A percentile compares a stretch with the other conserved stretches of the same genome.
These are phyloP conservation scores for Aciculosporium take DNA, from an alignment of 2,329 filamentous ascomycete genomes.

Conservation along the genomic window DNA sequence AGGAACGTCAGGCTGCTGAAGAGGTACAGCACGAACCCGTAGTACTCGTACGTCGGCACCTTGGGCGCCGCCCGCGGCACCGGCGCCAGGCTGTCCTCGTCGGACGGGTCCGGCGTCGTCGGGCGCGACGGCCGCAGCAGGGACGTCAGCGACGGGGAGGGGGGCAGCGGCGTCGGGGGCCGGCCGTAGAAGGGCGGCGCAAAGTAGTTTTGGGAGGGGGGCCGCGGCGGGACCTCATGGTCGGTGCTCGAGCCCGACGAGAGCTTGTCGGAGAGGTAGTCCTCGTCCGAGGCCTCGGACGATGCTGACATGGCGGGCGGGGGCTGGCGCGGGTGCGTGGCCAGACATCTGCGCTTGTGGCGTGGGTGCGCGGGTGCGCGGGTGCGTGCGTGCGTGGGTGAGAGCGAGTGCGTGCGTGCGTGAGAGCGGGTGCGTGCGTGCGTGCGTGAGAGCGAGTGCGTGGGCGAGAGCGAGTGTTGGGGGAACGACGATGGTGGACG, in stretches of 20 bases:
- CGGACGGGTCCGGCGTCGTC: conserved; percentile 81
- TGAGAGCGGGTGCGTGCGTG: too few species aligned
- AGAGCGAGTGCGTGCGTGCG: too few species aligned
- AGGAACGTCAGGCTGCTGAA: conserved; percentile 72
- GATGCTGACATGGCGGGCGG: conserved; percentile 17
- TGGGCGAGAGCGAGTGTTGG: too few species aligned
- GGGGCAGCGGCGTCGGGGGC: conserved; percentile 86
- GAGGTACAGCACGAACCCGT: conserved; percentile 93
- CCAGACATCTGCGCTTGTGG: neutral
- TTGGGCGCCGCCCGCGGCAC: conserved; percentile 78
- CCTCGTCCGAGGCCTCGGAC: conserved; percentile 22
- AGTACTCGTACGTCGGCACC: conserved; percentile 99
- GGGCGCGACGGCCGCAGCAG: conserved; percentile 82
- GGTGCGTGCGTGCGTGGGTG: too few species aligned
- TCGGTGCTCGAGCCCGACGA: conserved; percentile 13
- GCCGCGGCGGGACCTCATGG: conserved; percentile 26
- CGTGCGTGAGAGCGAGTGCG: too few species aligned
- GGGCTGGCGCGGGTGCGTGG: neutral
- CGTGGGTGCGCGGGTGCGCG: too few species aligned
- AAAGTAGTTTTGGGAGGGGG: conserved; percentile 40
- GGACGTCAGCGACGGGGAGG: conserved; percentile 82
- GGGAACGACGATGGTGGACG: too few species aligned
- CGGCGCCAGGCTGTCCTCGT: conserved; percentile 74
- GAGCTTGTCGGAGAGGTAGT: conserved; percentile 21
- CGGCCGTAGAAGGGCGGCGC: conserved; percentile 91